Percentiles rank a stretch among this genome's conserved stretches.
phyloP scores from a whole-genome alignment of 345 rosid species.

The Zanthoxylum bungeanum region DNA sequence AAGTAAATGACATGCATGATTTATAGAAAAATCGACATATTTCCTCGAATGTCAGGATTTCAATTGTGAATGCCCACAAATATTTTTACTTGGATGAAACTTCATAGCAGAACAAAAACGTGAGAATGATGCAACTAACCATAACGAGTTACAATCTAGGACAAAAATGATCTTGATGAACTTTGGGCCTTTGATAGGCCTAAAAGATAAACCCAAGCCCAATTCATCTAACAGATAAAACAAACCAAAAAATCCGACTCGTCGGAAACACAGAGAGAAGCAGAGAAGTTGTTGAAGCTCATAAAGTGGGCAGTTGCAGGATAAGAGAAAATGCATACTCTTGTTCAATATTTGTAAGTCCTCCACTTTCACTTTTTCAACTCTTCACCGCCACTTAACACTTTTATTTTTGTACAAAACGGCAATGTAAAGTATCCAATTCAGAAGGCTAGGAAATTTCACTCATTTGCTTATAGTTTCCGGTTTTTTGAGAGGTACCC shows the following conservation, averaged over 20 bases:
- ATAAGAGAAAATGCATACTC: conserved; percentile 49
- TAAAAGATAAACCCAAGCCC: too few species aligned
- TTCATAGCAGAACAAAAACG: too few species aligned
- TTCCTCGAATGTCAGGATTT: too few species aligned
- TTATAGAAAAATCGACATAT: too few species aligned
- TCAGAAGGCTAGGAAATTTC: conserved; percentile 19
- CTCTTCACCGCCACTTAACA: conserved; percentile 6
- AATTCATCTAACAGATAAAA: not conserved
- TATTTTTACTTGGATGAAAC: too few species aligned
- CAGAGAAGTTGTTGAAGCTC: not conserved
- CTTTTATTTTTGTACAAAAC: not conserved
- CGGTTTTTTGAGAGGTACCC: conserved; percentile 26
- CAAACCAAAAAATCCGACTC: not conserved
- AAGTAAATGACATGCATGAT: too few species aligned
- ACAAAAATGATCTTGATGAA: too few species aligned
- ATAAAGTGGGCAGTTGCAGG: conserved; percentile 21
- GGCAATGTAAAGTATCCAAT: conserved; percentile 14
- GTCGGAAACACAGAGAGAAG: not conserved
- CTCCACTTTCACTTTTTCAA: conserved; percentile 26
- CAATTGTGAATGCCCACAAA: too few species aligned
- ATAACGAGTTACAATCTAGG: too few species aligned
- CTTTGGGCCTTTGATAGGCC: too few species aligned
- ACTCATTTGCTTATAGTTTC: conserved; percentile 21
- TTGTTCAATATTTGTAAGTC: conserved; percentile 51
- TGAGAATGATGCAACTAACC: too few species aligned